phyloP scores from a whole-genome alignment of 768 basidiomycete genomes.

The Crepidotus variabilis region DNA sequence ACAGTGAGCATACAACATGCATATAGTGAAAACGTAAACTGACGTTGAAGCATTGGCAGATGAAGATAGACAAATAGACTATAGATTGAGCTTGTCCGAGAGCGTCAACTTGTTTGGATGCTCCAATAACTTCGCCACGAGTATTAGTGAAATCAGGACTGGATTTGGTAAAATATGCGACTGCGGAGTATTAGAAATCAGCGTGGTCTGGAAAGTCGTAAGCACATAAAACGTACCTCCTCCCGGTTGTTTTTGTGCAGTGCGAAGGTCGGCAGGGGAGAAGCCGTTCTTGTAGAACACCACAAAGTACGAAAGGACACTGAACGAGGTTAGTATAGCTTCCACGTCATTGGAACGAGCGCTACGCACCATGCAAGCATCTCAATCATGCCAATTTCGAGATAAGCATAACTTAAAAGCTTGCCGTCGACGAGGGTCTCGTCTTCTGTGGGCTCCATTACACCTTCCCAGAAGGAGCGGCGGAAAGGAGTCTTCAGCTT shows the following conservation, averaged over 20 bases:
- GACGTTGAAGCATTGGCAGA: constrained; percentile 68
- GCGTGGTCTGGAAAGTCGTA: neutral
- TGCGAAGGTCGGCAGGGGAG: constrained; percentile 49
- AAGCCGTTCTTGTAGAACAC: constrained; percentile 64
- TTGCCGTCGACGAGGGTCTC: constrained; percentile 61
- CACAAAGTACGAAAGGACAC: constrained; percentile 61
- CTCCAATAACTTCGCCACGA: constrained; percentile 43
- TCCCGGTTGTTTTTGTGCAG: constrained; percentile 36
- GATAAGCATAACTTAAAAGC: constrained; percentile 62
- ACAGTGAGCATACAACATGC: neutral
- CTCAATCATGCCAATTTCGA: constrained; percentile 65
- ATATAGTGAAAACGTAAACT: constrained; percentile 5
- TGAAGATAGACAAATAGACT: constrained; percentile 64
- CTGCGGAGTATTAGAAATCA: neutral
- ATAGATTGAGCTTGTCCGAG: constrained; percentile 62
- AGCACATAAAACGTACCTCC: constrained; percentile 25
- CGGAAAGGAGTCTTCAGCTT: constrained; percentile 53
- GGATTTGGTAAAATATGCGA: constrained; percentile 43
- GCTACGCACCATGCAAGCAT: constrained; percentile 46
- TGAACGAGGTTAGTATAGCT: constrained; percentile 16
- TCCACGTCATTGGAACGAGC: neutral
- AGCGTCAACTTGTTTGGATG: constrained; percentile 50
- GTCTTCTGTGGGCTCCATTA: constrained; percentile 46
- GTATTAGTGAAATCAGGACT: constrained; percentile 56
- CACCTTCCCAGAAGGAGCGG: constrained; percentile 55